Evolutionary conservation across 2,329 filamentous ascomycete species (phyloP), one percentile per base, ranked within the genome.

Genomic region (Stachybotrys chlorohalonatus): DNA sequence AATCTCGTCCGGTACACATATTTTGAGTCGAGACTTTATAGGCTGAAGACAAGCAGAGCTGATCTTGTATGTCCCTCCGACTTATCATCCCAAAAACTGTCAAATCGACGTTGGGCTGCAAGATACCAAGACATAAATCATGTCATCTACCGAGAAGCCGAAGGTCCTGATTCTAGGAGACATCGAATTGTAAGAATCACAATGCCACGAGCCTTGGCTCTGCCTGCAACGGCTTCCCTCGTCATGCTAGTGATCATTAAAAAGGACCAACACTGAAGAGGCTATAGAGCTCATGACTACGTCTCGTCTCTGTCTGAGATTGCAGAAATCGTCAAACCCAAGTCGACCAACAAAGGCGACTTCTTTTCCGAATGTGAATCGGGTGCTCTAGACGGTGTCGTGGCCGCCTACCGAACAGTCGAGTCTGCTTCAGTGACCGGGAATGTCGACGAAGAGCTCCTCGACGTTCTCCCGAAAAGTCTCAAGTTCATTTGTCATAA

Each of bases 401-500:
- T 79, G 17, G 85, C 80, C 45, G 78, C 80, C 31, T 94, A 87
- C 70, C 82, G 89, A 53, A 93, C 87, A 13, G 90, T 91, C 62
- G 70, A 69, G 49, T 89, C 84, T 36, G 73, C 81, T 47, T 65
- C 64, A 11, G 75, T 85, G 55, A 93, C 89, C 0, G 90, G 90
- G 2, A 70, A 74, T 17, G 73, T 94, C 58, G 87, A 95, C 66
- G 76, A 77, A 49, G 87, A 90, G 68, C 70, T 94, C n/a, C 70
- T 92, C 42, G 68, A 76, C 48, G 76, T 69, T 1, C 68, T 85
- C 17, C 82, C 83, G 5, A 59, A 66, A n/a, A 75, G 73, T 15
- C 68, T 85, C 48, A 73, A 72, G 57, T 86, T 81, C 62, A 71
- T 86, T 59, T 82, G 78, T 63, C 82, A 85, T 66, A 83, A 83